Base-by-base conservation (phyloP, 2,329 filamentous ascomycete species). In the Hawksworthiomyces lignivorus region DNA sequence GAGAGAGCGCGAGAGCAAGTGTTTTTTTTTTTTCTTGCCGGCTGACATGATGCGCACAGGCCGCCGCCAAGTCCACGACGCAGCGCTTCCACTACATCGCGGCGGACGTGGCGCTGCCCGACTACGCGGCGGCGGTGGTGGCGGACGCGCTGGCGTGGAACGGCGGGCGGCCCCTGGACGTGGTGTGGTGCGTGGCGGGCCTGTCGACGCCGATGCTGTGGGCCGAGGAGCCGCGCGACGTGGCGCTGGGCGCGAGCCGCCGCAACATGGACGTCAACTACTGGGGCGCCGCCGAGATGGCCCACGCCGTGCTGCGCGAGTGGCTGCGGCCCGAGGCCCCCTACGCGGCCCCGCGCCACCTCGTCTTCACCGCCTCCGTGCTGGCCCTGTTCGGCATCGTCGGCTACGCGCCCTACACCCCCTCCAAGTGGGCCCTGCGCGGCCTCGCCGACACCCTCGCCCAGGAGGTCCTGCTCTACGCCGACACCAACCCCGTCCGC, bases 211-310 rank as follows among this genome's bases (percentile, higher is more conserved):
- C 89, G 0, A 73, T 77, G 27, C 81, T 94, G 47, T 94, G 90
- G 66, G 62, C 85, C 50, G 85, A 95, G 47, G 84, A 94, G 47
- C 79, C 78, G 29, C 24, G 17, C 29, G 48, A 44, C 10, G 39
- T 41, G 7, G 72, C 83, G 8, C 67, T 86, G 39, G 66, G 79
- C 7, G 75, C 73, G 10, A 67, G 88, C 50, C 75, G 82, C 31
- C 68, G 72, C 50, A 87, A 94, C 60, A 95, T 95, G 87, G 87
- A 95, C 56, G 76, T 90, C 52, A 90, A 96, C 64, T 97, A 87
- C 67, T 95, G 82, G 73, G 85, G 87, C 36, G 80, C 81, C 22
- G 82, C 83, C 30, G 92, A 94, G 60, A 85, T 94, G 64, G 83
- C 87, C 28, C 87, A 94, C 58, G 80, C 86, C 17, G 78, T 84